A percentile compares a stretch with the other conserved stretches of the same genome.
phyloP scores from a whole-genome alignment of 2,329 filamentous ascomycete species.

The Alternaria triticina region DNA sequence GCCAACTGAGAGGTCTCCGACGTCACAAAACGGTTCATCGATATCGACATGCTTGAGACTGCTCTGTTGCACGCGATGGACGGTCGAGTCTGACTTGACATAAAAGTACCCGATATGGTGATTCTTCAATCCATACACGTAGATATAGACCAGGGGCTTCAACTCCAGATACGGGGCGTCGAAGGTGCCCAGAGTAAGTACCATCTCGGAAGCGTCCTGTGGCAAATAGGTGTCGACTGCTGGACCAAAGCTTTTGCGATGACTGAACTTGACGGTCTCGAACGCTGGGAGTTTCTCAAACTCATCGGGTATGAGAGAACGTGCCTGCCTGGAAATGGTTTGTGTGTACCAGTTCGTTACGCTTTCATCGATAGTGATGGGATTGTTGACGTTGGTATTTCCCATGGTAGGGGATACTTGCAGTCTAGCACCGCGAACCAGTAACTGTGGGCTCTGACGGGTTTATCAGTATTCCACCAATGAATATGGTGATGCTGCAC shows the following conservation, averaged over 20 bases:
- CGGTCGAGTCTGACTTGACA: neutral
- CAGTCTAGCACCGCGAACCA: neutral
- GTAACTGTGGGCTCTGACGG: neutral
- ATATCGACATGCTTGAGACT: neutral
- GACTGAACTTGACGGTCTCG: neutral
- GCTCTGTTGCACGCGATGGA: neutral
- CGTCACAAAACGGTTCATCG: neutral
- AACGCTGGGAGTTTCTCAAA: neutral
- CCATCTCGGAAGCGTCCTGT: neutral
- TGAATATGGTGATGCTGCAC: neutral
- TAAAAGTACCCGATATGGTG: neutral
- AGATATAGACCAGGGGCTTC: neutral
- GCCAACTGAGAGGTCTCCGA: neutral
- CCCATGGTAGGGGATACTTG: neutral
- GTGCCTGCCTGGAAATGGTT: neutral
- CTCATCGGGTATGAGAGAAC: neutral
- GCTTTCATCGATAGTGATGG: neutral
- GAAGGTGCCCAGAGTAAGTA: neutral
- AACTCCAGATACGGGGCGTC: fast-evolving
- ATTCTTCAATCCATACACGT: neutral
- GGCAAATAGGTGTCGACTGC: neutral
- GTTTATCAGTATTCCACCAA: neutral
- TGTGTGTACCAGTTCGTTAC: neutral
- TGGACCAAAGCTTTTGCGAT: neutral
- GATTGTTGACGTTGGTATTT: neutral